A percentile compares a stretch with the other conserved stretches of the same genome.
phyloP scores from a whole-genome alignment of 1,284 basidiomycete species.

The Ceratobasidium sp. region DNA sequence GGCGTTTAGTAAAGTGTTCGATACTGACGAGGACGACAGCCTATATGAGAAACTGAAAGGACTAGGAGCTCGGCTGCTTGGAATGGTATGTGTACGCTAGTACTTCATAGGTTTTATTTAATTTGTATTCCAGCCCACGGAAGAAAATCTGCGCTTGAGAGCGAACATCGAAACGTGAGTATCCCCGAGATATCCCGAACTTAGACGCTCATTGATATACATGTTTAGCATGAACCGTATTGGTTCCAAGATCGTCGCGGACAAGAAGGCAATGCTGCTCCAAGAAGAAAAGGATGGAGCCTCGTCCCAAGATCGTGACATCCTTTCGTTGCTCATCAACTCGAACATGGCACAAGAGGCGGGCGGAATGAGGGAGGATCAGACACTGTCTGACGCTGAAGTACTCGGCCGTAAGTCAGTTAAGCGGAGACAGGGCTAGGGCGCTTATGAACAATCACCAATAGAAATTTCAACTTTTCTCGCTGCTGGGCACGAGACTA shows the following conservation, averaged over 20 bases:
- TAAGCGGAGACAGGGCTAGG: no score
- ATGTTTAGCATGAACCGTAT: slow-evolving; percentile 52
- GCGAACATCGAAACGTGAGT: slow-evolving; percentile 18
- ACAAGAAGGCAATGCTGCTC: slow-evolving; percentile 57
- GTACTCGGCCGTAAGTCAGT: slow-evolving; percentile 62
- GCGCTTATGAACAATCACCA: background rate
- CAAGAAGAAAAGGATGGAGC: slow-evolving; percentile 41
- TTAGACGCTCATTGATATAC: background rate
- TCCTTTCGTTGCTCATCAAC: slow-evolving; percentile 51
- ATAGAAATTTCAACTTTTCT: slow-evolving; percentile 47
- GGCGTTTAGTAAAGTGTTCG: slow-evolving; percentile 53
- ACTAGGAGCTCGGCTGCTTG: background rate
- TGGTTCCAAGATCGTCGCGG: slow-evolving; percentile 55
- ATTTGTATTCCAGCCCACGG: slow-evolving; percentile 47
- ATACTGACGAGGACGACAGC: slow-evolving; percentile 25
- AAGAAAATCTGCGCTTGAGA: slow-evolving; percentile 41
- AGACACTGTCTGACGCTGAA: slow-evolving; percentile 63
- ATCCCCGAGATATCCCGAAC: background rate
- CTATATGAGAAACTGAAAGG: background rate
- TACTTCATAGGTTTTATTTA: background rate
- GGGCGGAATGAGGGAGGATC: slow-evolving; percentile 54
- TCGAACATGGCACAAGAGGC: slow-evolving; percentile 57
- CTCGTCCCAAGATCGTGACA: slow-evolving; percentile 51
- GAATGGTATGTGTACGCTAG: slow-evolving; percentile 18
- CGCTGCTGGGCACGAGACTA: slow-evolving; percentile 56